Evolutionary conservation across 2,329 filamentous ascomycete species (phyloP), one percentile per base, ranked within the genome.

Genomic region (Trichoderma sp.): DNA sequence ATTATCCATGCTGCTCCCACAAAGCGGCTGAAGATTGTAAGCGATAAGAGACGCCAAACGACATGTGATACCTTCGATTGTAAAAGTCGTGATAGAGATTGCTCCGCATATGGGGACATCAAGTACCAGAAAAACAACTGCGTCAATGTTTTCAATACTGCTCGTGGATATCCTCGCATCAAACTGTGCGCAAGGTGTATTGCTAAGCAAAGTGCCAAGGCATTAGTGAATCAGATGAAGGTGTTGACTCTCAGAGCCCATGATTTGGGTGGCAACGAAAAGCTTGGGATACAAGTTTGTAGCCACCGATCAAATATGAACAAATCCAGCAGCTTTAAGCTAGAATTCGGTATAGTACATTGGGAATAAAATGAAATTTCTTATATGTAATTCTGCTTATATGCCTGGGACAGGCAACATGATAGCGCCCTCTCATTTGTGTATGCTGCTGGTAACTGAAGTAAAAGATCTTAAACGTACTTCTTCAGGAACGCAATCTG

Each of bases 401-500:
- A 16, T 40, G 5, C 37, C 14, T 19, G 5, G 3, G 6, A 14
- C 14, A 19, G 37, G 14, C 16, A 4, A 21, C 10, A 3, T 47
- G 8, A 40, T 47, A n/a, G 43, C 6, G 3, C 11, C 0, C 11
- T 24, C 43, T 21, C 21, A 24, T 5, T 24, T n/a, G 4, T 24
- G 11, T 24, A 24, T 24, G 8, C 40, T 24, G 10, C n/a, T 13
- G 21, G 10, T 24, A 14, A 5, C 21, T 49, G 4, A 24, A 21
- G 33, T 14, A 35, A 13, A 14, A 3, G 5, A 40, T 27, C n/a
- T 43, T 37, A 68, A 4, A 49, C 33, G 31, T 63, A 16, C 7
- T 52, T 40, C 27, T 40, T 68, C 5, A 68, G 37, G 13, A 68
- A 68, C 4, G 35, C 37, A 13, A 68, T 63, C 29, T 68, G 67